Percentiles rank a stretch among this genome's conserved stretches.
These are phyloP conservation scores for Trypanosoma melophagium DNA, from an alignment of 208 protist species.

Conservation along the genomic window DNA sequence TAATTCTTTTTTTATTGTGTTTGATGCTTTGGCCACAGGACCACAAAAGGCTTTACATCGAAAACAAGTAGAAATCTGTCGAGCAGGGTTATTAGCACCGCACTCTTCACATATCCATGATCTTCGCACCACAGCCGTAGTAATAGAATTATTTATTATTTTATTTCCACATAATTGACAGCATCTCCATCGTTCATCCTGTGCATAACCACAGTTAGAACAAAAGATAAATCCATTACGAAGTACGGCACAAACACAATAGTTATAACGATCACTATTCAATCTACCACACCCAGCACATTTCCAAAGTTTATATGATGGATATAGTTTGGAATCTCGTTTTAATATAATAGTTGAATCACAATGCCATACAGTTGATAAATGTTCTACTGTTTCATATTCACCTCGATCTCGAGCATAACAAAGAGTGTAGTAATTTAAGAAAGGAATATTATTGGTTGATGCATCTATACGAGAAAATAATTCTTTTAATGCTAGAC, in stretches of 20 bases:
- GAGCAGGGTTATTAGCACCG: conserved; percentile 61
- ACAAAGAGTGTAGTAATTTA: conserved; percentile 78
- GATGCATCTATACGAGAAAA: conserved; percentile 52
- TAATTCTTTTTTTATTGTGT: neutral
- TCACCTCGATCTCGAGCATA: conserved; percentile 56
- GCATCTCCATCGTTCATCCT: conserved; percentile 67
- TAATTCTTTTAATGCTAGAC: conserved; percentile 52
- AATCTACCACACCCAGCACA: conserved; percentile 71
- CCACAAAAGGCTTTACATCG: conserved; percentile 53
- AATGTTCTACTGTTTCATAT: conserved; percentile 54
- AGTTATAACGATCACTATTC: conserved; percentile 90
- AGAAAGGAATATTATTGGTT: conserved; percentile 65
- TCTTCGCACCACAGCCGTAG: conserved; percentile 50
- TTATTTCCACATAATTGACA: conserved; percentile 66
- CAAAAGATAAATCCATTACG: conserved; percentile 76
- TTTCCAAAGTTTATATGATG: conserved; percentile 73
- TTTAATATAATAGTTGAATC: conserved; percentile 44
- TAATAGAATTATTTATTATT: conserved; percentile 24
- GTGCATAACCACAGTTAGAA: conserved; percentile 57
- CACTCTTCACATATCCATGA: conserved; percentile 68
- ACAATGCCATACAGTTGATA: conserved; percentile 66
- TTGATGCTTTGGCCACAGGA: conserved; percentile 29
- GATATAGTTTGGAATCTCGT: conserved; percentile 41
- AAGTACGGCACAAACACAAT: conserved; percentile 85
- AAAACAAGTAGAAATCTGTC: conserved; percentile 68